These are phyloP conservation scores for Syncephalastrum racemosum DNA, from an alignment of 371 early-diverging fungal species.

Conservation along the genomic window DNA sequence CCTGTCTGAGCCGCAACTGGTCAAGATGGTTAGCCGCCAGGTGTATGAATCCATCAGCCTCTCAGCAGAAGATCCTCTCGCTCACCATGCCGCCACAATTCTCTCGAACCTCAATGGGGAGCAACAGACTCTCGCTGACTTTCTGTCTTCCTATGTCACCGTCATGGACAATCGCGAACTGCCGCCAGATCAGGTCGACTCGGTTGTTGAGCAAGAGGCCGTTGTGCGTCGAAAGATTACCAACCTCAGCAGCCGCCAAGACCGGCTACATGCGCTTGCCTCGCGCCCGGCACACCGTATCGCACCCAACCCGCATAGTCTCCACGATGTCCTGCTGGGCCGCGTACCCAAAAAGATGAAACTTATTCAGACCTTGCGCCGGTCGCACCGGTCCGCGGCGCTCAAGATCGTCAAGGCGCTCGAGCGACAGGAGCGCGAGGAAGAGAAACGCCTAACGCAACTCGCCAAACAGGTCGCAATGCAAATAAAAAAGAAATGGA, in stretches of 20 bases:
- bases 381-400: constrained; percentile 23
- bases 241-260: constrained; percentile 40
- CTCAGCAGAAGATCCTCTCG: no score
- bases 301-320: constrained; percentile 29
- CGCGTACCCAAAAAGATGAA: constrained; percentile 19
- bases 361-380: no score
- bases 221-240: constrained; percentile 43
- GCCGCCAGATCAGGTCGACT: constrained; percentile 49
- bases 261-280: constrained; percentile 29
- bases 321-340: constrained; percentile 38
- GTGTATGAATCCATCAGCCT: no score
- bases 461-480: constrained; percentile 68
- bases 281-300: constrained; percentile 40
- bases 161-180: constrained; percentile 57
- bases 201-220: constrained; percentile 41
- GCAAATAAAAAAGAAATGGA: constrained; percentile 71
- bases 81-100: no score
- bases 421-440: constrained; percentile 46
- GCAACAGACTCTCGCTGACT: constrained; percentile 44
- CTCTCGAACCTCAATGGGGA: no score
- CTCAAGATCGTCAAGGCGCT: constrained; percentile 60
- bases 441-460: constrained; percentile 50
- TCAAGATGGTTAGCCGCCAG: no score
- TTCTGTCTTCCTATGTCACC: constrained; percentile 58
- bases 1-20: no score